Evolutionary conservation across 768 basidiomycete genomes (phyloP), one percentile per base, ranked within the genome.

Genomic region (Roridomyces roridus): DNA sequence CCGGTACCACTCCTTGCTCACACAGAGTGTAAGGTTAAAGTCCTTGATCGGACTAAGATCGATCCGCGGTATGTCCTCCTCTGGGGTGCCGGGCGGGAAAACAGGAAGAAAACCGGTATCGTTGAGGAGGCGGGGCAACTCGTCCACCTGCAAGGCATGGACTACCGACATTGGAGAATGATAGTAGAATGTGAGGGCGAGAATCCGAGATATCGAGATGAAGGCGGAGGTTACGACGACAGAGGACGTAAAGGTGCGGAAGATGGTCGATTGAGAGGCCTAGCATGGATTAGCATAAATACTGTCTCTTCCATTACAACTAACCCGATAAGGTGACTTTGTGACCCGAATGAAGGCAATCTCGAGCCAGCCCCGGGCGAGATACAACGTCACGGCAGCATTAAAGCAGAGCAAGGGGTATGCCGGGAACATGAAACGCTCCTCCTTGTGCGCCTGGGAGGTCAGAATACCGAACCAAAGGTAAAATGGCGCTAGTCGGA

Each of bases 401-500:
- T 98, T 98, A 75, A 98, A 94, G 68, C 93, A 94, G 43, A 98
- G 73, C 28, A 98, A 72, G 2, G 94, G 91, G 70, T 96, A 98
- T 2, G 85, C 89, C 1, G 97, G 96, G 72, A 88, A 98, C 87
- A 98, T 91, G 77, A 99, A 99, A n/a, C 97, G 82, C 69, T 99
- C 97, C 73, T 99, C 97, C 74, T 99, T 99, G 74, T 99, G 97
- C 1, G 89, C 77, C 74, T 98, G 96, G 3, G 79, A 63, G 5
- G 85, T 86, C 62, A 99, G 75, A 59, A 97, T 88, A 1, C 73
- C 82, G 42, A 88, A 65, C 96, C 97, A 98, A n/a, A 98, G 62
- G 73, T 98, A 98, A 58, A 96, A 78, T 0, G 94, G 94, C n/a
- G 82, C 71, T n/a, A 98, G 78, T 34, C 95, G 83, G 51, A 96